Percentiles rank a stretch among this genome's conserved stretches.
phyloP scores from a whole-genome alignment of 495 filamentous ascomycete species.

The Staphylotrichum longicolle region DNA sequence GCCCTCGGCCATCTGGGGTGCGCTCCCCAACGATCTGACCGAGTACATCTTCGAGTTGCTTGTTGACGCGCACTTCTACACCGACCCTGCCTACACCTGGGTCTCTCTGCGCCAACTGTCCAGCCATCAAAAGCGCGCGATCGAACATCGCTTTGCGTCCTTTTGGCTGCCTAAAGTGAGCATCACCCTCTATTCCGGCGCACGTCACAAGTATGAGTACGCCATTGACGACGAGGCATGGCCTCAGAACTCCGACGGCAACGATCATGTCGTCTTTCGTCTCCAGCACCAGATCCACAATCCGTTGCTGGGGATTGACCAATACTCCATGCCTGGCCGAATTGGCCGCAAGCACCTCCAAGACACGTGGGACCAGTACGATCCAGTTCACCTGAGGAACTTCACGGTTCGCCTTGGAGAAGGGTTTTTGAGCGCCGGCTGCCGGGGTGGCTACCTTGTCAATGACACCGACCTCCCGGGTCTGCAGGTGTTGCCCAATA shows the following conservation, averaged over 20 bases:
- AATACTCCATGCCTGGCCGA: background rate
- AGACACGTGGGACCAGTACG: background rate
- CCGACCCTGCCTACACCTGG: constrained; percentile 14
- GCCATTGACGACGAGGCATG: background rate
- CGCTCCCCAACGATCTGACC: background rate
- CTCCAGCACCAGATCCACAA: background rate
- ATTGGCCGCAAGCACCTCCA: background rate
- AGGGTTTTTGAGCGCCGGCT: background rate
- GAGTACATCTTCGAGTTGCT: background rate
- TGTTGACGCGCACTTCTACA: constrained; percentile 2
- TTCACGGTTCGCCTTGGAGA: constrained; percentile 11
- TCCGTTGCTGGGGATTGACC: background rate
- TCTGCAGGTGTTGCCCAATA: background rate
- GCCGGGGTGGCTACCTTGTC: constrained; percentile 2
- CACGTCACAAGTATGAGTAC: background rate
- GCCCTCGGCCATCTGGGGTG: background rate
- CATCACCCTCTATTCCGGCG: constrained; percentile 7
- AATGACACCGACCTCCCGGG: constrained; percentile 11
- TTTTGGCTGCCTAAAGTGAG: constrained; percentile 8
- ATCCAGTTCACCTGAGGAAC: background rate
- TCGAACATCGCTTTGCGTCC: background rate
- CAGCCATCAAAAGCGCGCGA: background rate
- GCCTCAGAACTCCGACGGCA: background rate
- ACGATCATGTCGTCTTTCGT: background rate
- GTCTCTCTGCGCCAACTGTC: background rate